These are phyloP conservation scores for Gaertneriomyces sp. DNA, from an alignment of 192 early-diverging fungal genomes.

Conservation along the genomic window DNA sequence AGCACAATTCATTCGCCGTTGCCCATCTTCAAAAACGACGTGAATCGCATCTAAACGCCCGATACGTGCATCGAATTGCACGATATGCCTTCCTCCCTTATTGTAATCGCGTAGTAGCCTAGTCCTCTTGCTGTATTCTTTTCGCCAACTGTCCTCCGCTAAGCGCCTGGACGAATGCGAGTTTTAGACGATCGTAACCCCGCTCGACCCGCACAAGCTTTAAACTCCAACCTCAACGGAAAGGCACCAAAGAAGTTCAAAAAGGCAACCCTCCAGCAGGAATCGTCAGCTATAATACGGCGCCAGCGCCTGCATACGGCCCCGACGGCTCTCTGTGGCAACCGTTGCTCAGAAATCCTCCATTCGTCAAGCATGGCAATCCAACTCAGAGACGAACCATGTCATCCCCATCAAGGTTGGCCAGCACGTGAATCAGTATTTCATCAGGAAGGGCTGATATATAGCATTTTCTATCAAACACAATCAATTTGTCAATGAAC, in stretches of 20 bases:
- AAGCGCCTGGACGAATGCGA: conserved; percentile 19
- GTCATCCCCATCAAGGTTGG: conserved; percentile 36
- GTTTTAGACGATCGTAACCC: neutral
- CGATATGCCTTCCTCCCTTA: conserved; percentile 34
- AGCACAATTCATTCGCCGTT: conserved; percentile 44
- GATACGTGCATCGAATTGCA: conserved; percentile 58
- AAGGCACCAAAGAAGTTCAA: conserved; percentile 26
- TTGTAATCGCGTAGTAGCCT: conserved; percentile 22
- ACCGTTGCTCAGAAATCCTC: too few species aligned
- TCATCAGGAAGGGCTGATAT: conserved; percentile 29
- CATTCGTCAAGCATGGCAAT: too few species aligned
- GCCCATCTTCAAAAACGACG: conserved; percentile 47
- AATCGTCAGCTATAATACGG: conserved; percentile 37
- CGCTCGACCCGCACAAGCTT: neutral
- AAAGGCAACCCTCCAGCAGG: conserved; percentile 40
- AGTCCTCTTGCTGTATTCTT: conserved; percentile 33
- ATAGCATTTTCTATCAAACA: conserved; percentile 7
- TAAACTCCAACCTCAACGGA: conserved; percentile 25
- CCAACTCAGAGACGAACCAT: conserved; percentile 18
- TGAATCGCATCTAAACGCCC: conserved; percentile 48
- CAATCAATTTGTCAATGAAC: too few species aligned
- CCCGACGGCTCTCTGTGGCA: conserved; percentile 6
- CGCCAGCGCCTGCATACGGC: conserved; percentile 36
- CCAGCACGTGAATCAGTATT: conserved; percentile 32
- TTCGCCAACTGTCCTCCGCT: conserved; percentile 34